phyloP scores from a whole-genome alignment of 768 basidiomycete species.

The Cystofilobasidium ferigula region DNA sequence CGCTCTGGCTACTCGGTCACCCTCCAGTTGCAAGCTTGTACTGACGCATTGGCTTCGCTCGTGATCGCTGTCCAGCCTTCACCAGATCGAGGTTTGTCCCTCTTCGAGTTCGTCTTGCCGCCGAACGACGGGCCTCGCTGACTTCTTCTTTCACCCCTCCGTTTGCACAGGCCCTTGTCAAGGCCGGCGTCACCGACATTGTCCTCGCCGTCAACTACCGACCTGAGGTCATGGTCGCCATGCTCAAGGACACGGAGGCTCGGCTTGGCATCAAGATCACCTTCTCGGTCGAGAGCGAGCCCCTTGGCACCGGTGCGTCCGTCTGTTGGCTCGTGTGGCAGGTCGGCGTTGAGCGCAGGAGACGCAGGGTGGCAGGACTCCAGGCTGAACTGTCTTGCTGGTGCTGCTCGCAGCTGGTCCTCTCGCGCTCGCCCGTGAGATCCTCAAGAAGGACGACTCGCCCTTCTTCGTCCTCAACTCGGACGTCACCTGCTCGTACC shows the following conservation, averaged over 20 bases:
- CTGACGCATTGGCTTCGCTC: not conserved
- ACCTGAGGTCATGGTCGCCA: conserved; percentile 45
- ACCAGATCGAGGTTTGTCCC: conserved; percentile 40
- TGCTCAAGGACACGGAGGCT: conserved; percentile 43
- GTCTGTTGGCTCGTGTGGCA: not conserved
- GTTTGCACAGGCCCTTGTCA: conserved; percentile 40
- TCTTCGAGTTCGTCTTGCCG: not conserved
- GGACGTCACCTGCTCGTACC: conserved; percentile 45
- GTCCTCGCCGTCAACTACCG: conserved; percentile 45
- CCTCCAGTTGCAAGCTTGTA: not conserved
- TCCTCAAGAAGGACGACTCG: conserved; percentile 43
- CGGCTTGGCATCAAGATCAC: conserved; percentile 43
- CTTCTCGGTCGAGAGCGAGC: conserved; percentile 45
- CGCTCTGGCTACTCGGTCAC: conserved; percentile 15
- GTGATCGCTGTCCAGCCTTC: conserved; percentile 34
- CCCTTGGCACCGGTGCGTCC: conserved; percentile 43
- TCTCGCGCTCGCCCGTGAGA: conserved; percentile 42
- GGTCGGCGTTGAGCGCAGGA: too few species aligned
- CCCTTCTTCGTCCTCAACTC: conserved; percentile 48
- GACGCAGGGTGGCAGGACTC: not conserved
- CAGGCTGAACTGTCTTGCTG: not conserved
- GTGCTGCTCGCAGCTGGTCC: conserved; percentile 39
- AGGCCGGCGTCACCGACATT: conserved; percentile 45
- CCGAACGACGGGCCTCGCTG: not conserved
- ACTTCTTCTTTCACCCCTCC: not conserved